Evolutionary conservation across 148 eudicot genomes (phyloP), one percentile per base, ranked within the genome.

Genomic region (Beta vulgaris): DNA sequence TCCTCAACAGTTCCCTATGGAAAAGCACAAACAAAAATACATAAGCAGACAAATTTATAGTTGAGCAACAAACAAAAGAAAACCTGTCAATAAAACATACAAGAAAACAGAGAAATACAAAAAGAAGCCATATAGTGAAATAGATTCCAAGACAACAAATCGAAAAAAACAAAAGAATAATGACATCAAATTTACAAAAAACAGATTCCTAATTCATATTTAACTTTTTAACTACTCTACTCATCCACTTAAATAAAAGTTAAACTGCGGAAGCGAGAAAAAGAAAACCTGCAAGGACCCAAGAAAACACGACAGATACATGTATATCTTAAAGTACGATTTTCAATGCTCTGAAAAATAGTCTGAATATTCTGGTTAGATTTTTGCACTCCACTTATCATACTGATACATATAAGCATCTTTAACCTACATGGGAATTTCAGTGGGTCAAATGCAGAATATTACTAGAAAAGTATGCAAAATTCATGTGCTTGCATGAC

Each of bases 1-100:
- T 80, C 88, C 87, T 84, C 80, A 70, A 69, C 43, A 46, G 74
- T 28, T 74, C 65, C 66, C 85, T 79, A 58, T 32, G 35, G 51
- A 54, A 78, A 63, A 54, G 42, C 32, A n/a, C 43, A n/a, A 79
- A 39, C 15, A 40, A 7, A 48, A 40, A 51, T 7, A 55, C 29
- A 13, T 32, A 40, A 53, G 34, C 21, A 42, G 19, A 16, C 28
- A 32, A 78, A 46, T 23, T 34, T 43, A 36, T 48, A 19, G 68
- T 34, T 19, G 37, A 18, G 5, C 18, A 31, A 36, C 29, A 54
- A 4, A 43, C 23, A 55, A 26, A 14, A 34, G 23, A 37, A 14
- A 26, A 19, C 61, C 46, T 35, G 10, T 8, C 34, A 48, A 48
- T 32, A 14, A 60, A 70, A 16, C 37, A 69, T 25, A 3, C 9